Evolutionary conservation across 2,329 filamentous ascomycete genomes (phyloP).

Genomic region (Alternaria viburni): DNA sequence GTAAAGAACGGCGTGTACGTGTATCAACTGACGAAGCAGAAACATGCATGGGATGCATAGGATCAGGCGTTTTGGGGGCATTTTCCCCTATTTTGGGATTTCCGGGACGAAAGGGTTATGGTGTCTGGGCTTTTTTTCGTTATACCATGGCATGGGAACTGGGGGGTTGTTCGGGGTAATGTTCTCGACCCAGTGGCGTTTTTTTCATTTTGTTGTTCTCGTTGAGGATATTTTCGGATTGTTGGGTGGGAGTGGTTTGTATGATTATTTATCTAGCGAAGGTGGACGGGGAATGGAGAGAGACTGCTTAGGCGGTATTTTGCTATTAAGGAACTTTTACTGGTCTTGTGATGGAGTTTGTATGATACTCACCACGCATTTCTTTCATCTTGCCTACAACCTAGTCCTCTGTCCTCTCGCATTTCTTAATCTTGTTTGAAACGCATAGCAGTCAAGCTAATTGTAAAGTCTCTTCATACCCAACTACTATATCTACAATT

Average conservation of each 20-base stretch:
- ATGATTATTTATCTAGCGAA: neutral
- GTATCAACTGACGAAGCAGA: neutral
- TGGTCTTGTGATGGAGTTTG: too few species aligned
- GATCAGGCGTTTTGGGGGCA: neutral
- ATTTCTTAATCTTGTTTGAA: too few species aligned
- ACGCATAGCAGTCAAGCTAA: too few species aligned
- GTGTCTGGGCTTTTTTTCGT: neutral
- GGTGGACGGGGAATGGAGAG: too few species aligned
- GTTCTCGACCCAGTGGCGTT: neutral
- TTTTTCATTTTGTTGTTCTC: neutral
- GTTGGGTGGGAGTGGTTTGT: neutral
- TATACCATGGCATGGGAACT: constrained; percentile 1
- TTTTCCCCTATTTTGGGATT: neutral
- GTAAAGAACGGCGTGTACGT: neutral
- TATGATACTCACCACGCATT: too few species aligned
- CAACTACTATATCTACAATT: too few species aligned
- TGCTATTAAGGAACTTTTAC: too few species aligned
- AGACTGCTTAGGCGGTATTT: too few species aligned
- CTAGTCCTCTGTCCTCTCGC: too few species aligned
- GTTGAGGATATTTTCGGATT: too few species aligned
- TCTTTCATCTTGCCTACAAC: too few species aligned
- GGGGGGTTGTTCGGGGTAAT: neutral
- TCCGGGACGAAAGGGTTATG: neutral
- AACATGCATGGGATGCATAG: neutral
- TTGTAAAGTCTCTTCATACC: too few species aligned